Percentiles rank a stretch among this genome's conserved stretches.
Conservation (phyloP, 1,139 yeast species). For the Yamadazyma sp. region DNA sequence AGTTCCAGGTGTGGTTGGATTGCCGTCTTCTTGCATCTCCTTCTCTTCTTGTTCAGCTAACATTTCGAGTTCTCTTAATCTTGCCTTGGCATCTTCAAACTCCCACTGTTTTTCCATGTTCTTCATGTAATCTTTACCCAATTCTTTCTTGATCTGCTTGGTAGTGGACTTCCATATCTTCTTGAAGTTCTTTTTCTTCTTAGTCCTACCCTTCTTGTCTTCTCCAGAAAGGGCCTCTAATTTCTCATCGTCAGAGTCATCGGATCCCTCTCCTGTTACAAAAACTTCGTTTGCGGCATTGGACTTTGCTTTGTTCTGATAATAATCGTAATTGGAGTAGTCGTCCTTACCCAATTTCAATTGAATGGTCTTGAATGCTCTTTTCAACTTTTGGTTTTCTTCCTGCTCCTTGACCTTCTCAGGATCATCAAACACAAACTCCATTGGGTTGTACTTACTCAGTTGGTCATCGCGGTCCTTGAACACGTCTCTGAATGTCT, state of each 20-base stretch:
- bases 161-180: conserved; percentile 26
- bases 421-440: conserved; percentile 37
- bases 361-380: conserved; percentile 30
- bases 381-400: conserved; percentile 24
- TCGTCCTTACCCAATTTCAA: conserved; percentile 33
- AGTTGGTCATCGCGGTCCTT: conserved; percentile 30
- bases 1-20: not conserved
- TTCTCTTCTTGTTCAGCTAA: conserved; percentile 6
- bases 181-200: conserved; percentile 28
- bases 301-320: conserved; percentile 20
- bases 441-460: conserved; percentile 42
- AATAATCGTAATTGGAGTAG: conserved; percentile 40
- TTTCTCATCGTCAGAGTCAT: conserved; percentile 20
- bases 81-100: conserved; percentile 17
- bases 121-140: conserved; percentile 32
- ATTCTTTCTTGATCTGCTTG: conserved; percentile 28
- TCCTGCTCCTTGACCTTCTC: conserved; percentile 19
- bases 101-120: conserved; percentile 26
- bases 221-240: conserved; percentile 10
- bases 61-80: conserved; percentile 13
- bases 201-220: conserved; percentile 12
- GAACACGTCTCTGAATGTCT: conserved; percentile 43
- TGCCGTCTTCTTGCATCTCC: conserved; percentile 1
- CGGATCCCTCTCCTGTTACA: conserved; percentile 18
- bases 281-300: conserved; percentile 13